A percentile compares a stretch with the other conserved stretches of the same genome.
Conservation (phyloP, 768 basidiomycete genomes). For the Termitomyces sp. region DNA sequence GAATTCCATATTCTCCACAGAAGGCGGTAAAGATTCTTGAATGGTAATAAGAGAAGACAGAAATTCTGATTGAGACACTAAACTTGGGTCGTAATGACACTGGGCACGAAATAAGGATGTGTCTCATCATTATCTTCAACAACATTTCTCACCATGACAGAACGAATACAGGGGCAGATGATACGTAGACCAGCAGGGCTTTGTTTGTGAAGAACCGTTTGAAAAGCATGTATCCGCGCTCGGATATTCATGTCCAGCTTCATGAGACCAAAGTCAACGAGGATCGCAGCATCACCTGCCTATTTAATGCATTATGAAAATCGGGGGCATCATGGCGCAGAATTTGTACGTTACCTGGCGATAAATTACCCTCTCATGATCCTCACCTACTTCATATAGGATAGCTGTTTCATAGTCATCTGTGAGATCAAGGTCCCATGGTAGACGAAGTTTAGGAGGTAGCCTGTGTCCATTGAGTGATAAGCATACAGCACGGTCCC, state of each 20-base stretch:
- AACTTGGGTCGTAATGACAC: slow-evolving; percentile 37
- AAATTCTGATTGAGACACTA: slow-evolving; percentile 40
- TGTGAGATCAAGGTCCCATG: background rate
- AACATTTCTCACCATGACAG: slow-evolving; percentile 50
- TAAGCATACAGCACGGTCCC: background rate
- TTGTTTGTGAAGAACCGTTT: slow-evolving; percentile 32
- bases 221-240: slow-evolving; percentile 57
- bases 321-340: background rate
- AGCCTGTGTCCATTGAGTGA: background rate
- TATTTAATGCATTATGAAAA: slow-evolving; percentile 17
- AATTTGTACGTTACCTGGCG: slow-evolving; percentile 41
- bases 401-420: background rate
- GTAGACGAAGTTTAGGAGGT: background rate
- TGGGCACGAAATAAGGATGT: background rate
- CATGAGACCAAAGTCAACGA: slow-evolving; percentile 62
- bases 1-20: slow-evolving; percentile 39
- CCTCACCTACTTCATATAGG: background rate
- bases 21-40: slow-evolving; percentile 36
- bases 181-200: slow-evolving; percentile 33
- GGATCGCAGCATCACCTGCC: slow-evolving; percentile 62
- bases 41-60: slow-evolving; percentile 37
- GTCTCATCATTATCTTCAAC: slow-evolving; percentile 31
- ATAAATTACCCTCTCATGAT: slow-evolving; percentile 36
- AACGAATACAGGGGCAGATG: slow-evolving; percentile 40
- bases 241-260: slow-evolving; percentile 49